Conservation (phyloP, 2,329 filamentous ascomycete genomes). For the Bipolaris sorokiniana region DNA sequence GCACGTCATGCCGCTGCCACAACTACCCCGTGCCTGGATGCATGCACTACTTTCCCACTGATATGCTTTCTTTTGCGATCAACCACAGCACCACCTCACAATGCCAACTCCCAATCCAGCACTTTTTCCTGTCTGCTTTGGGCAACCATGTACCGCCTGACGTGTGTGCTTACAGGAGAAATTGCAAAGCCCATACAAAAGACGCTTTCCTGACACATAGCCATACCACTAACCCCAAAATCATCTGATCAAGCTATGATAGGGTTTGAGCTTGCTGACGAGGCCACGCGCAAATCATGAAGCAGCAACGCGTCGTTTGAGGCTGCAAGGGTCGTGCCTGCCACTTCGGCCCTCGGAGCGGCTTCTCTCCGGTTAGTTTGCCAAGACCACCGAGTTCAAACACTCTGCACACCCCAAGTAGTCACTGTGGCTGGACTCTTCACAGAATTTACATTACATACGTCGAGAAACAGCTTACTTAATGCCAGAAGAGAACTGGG, state of each 20-base stretch:
- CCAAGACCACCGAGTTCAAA: slow-evolving; percentile 15
- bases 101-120: background rate
- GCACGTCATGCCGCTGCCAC: background rate
- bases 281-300: background rate
- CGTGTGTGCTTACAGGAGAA: background rate
- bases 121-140: background rate
- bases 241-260: background rate
- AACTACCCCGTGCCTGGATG: background rate
- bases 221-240: background rate
- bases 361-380: background rate
- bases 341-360: slow-evolving; percentile 9
- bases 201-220: background rate
- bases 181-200: background rate
- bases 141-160: no score
- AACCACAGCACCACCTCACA: background rate
- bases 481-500: slow-evolving; percentile 45
- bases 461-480: background rate
- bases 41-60: background rate
- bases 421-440: slow-evolving; percentile 1
- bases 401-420: slow-evolving; percentile 2
- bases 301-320: background rate
- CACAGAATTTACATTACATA: background rate
- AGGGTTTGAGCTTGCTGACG: background rate
- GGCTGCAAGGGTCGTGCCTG: slow-evolving; percentile 1
- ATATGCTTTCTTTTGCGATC: background rate